phyloP scores from a whole-genome alignment of 202 grass and related monocot genomes.

The Zizania palustris region DNA sequence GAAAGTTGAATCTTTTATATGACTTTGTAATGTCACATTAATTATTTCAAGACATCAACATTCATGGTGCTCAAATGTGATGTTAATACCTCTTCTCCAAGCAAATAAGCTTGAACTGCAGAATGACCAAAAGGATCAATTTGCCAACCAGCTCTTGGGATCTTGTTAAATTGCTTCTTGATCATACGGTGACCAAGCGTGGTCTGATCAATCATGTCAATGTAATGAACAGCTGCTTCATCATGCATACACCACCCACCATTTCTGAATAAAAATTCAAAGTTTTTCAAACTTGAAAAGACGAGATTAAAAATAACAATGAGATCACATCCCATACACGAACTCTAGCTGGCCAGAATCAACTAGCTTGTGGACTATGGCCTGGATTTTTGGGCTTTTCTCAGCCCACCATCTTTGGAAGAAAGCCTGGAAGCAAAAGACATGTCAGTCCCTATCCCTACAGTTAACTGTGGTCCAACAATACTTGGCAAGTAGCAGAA shows the following conservation, averaged over 20 bases:
- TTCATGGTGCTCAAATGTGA: constrained; percentile 29
- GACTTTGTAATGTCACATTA: not conserved
- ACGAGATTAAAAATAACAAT: constrained; percentile 20
- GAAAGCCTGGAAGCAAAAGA: constrained; percentile 63
- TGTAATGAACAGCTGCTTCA: constrained; percentile 88
- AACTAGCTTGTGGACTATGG: constrained; percentile 64
- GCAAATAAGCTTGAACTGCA: constrained; percentile 83
- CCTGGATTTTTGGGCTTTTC: constrained; percentile 71
- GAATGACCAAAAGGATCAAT: constrained; percentile 98
- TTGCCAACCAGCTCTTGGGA: constrained; percentile 89
- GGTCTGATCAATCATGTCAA: constrained; percentile 98
- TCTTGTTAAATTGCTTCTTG: constrained; percentile 83
- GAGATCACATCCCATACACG: constrained; percentile 61
- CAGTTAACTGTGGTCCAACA: constrained; percentile 7
- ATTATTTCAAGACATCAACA: constrained; percentile 4
- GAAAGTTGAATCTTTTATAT: constrained; percentile 3
- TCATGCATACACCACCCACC: constrained; percentile 99
- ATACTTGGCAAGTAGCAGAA: constrained; percentile 11
- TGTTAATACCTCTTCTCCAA: constrained; percentile 76
- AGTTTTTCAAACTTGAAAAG: constrained; percentile 19
- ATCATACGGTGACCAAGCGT: constrained; percentile 86
- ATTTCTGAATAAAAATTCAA: constrained; percentile 60
- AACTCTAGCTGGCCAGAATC: constrained; percentile 87
- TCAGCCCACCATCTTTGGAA: constrained; percentile 98
- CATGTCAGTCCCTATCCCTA: constrained; percentile 36